Base-by-base conservation (phyloP, 2,329 filamentous ascomycete species). In the Cordyceps javanica region DNA sequence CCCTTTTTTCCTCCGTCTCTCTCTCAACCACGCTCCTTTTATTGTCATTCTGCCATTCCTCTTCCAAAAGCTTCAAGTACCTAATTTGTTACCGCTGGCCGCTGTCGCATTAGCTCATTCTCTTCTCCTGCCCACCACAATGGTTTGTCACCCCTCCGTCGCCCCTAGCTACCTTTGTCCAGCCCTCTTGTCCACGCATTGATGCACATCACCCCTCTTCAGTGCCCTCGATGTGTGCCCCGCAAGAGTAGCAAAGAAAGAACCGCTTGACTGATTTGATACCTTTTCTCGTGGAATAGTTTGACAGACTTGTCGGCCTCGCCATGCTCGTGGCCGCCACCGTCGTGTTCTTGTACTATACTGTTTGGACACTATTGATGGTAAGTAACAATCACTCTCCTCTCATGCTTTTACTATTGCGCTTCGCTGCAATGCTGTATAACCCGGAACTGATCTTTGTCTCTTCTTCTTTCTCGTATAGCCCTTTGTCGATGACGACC, bases 281-380 rank as follows among this genome's bases (percentile, higher is more conserved):
- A 19, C 19, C 14, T 8, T 23, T 9, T 6, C 2, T n/a, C 8
- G 11, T n/a, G 4, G 23, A 3, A 14, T 73, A 99, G 94, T 89
- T 97, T 77, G 94, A 96, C 83, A 92, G 90, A 85, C 82, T 85
- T 71, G 79, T 83, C 69, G 82, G 82, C 70, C 77, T 84, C 79
- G 81, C 82, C 82, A 85, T 85, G 82, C 80, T 85, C 72, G 81
- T 83, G 81, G 82, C 81, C 72, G 80, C 82, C 68, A 79, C 81
- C 62, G 78, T 82, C 72, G 78, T 85, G 68, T 85, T 85, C 68
- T 76, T 82, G 68, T 99, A 99, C 83, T 99, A 99, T 79, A 94
- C 91, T 62, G 84, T 96, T 74, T 99, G 94, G 94, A 96, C 94
- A 28, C 82, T 99, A 63, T 82, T 97, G 64, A 97, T 99, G 90